Evolutionary conservation across 225 moss, liverwort and hornwort genomes (phyloP), one percentile per base, ranked within the genome.

Genomic region (Physcomitrium patens): DNA sequence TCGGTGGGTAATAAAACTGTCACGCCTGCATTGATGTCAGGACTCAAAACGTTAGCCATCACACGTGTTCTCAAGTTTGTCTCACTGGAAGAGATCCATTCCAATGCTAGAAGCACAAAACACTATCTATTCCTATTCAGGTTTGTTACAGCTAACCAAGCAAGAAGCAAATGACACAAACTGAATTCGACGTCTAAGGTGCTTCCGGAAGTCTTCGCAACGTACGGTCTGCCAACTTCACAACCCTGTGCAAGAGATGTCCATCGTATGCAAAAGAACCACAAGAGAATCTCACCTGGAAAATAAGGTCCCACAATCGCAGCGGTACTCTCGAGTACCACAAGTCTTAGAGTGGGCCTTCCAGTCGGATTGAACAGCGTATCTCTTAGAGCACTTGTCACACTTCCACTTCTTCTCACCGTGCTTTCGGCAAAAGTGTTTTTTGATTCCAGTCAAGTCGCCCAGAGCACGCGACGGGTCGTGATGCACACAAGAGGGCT

Each of bases 351-450:
- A 93, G 83, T 99, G 97, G 74, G 97, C 97, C 81, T 99, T 99
- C 94, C 94, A 99, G 81, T 99, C 94, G 75, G 97, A 99, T 81
- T 94, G 86, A 80, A 99, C 97, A 77, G 97, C 97, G 84, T 99
- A 99, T 87, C 92, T 94, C 87, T 94, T 99, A 41, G 91, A 91
- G 83, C 97, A 99, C 86, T 99, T 99, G 78, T 97, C 96, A 87
- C 96, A 97, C 80, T 93, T 87, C 94, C 97, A 99, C 84, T 94
- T 99, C 80, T 99, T 99, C 86, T 99, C 97, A 66, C 97, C 97
- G 83, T 99, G 97, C 90, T 99, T 99, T 82, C 97, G 87, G 84
- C 97, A 94, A 77, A 99, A 99, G 89, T 99, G 94, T 86, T 99
- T 99, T 84, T 99, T 94, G 64, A 94, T 99, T 67, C 97, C 97